phyloP scores from a whole-genome alignment of 73 alveolate species.

The Breviolum minutum region DNA sequence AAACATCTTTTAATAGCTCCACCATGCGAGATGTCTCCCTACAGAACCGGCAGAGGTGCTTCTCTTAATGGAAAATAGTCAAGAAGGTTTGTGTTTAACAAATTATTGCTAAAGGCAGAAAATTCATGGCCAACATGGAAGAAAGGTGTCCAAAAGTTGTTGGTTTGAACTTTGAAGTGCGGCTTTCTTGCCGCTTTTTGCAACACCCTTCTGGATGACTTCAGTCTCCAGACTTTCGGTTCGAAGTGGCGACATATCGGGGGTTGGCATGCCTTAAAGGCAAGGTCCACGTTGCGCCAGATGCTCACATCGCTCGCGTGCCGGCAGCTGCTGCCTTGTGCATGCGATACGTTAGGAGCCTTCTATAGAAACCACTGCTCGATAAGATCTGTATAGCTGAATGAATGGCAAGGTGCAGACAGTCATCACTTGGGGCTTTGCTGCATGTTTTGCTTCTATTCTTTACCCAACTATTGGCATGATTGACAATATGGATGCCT shows the following conservation, averaged over 20 bases:
- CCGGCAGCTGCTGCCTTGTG: too few species aligned
- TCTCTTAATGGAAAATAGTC: too few species aligned
- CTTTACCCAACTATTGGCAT: not conserved
- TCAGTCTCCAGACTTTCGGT: not conserved
- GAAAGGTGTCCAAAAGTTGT: too few species aligned
- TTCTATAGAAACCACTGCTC: too few species aligned
- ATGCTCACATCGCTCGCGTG: not conserved
- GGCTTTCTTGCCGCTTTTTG: too few species aligned
- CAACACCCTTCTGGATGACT: not conserved
- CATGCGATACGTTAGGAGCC: too few species aligned
- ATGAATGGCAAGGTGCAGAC: slow-evolving; percentile 9
- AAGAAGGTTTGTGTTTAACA: too few species aligned
- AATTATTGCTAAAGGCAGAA: too few species aligned
- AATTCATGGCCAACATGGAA: too few species aligned
- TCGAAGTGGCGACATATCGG: not conserved
- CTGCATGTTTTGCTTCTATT: not conserved
- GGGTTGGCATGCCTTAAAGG: not conserved
- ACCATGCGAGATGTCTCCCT: not conserved
- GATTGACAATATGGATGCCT: too few species aligned
- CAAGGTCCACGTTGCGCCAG: not conserved
- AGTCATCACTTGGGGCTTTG: not conserved
- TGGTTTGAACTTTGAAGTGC: too few species aligned
- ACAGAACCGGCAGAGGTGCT: not conserved
- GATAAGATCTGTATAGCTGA: too few species aligned
- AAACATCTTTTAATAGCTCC: not conserved